Conservation (phyloP, 78 protist genomes). For the Bigelowiella natans region DNA sequence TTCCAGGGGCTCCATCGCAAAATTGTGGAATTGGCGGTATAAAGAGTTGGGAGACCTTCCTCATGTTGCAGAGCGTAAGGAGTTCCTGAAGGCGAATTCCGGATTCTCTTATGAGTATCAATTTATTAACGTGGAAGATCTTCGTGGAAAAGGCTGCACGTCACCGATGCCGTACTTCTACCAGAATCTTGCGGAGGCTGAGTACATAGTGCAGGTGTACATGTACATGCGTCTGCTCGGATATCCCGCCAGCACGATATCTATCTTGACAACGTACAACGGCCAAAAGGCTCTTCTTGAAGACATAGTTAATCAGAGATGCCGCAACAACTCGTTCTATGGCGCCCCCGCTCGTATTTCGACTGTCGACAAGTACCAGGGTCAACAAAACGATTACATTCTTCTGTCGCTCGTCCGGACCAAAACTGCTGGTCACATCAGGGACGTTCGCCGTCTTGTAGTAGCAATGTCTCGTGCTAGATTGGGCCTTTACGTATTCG, state of each 20-base stretch:
- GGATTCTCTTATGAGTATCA: slow-evolving; percentile 66
- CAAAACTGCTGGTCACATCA: slow-evolving; percentile 56
- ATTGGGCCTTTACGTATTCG: slow-evolving; percentile 81
- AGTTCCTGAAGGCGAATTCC: slow-evolving; percentile 4
- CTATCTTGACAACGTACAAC: slow-evolving; percentile 86
- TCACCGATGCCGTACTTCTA: slow-evolving; percentile 61
- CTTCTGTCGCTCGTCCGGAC: slow-evolving; percentile 89
- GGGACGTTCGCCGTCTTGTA: slow-evolving; percentile 48
- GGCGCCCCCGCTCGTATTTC: slow-evolving; percentile 64
- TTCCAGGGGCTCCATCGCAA: slow-evolving; percentile 55
- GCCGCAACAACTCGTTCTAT: slow-evolving; percentile 22
- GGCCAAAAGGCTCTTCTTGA: slow-evolving; percentile 74
- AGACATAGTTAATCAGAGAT: slow-evolving; percentile 25
- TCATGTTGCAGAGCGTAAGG: neutral
- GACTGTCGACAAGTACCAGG: slow-evolving; percentile 88
- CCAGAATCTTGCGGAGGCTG: slow-evolving; percentile 90
- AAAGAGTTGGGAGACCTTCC: slow-evolving; percentile 60
- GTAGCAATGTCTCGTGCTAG: slow-evolving; percentile 90
- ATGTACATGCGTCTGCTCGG: slow-evolving; percentile 79
- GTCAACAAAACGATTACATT: slow-evolving; percentile 82
- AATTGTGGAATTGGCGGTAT: slow-evolving; percentile 80
- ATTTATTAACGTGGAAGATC: slow-evolving; percentile 71
- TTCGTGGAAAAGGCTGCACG: slow-evolving; percentile 58
- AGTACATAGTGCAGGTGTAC: slow-evolving; percentile 68
- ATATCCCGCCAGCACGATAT: slow-evolving; percentile 57